Evolutionary conservation across 768 basidiomycete species (phyloP), one percentile per base, ranked within the genome.

Genomic region (Sistotremastrum niveocremeum): DNA sequence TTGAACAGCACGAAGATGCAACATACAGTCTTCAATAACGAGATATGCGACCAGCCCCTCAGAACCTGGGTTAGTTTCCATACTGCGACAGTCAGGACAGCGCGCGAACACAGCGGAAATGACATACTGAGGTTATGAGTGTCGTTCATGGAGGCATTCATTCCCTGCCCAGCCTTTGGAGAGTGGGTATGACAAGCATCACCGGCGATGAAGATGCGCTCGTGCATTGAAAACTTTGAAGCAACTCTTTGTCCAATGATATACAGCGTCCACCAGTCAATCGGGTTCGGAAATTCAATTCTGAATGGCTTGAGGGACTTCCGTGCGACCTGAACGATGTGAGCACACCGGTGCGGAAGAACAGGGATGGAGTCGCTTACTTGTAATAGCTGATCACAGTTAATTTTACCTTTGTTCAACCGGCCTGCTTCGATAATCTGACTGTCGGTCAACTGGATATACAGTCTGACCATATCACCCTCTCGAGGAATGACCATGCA

Each of bases 401-500:
- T 70, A 47, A 75, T 60, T 46, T 65, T 67, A 12, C 54, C 62
- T 54, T 73, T 80, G 56, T 78, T 78, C 0, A 78, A 60, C 44
- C 77, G 66, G 44, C 74, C 74, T 29, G 44, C 58, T 50, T 69
- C 54, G 47, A 75, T 68, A 32, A 73, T 49, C 42, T 72, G 70
- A 37, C 57, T 60, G 29, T 72, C 72, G 4, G 69, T 70, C 11
- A 86, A 62, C 53, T 86, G 84, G 37, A 82, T 72, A 57, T 86
- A 87, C 3, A 86, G 53, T 41, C 84, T 71, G 28, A 84, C 72
- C 52, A 71, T 73, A 58, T 80, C 79, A 1, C 64, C 73, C 55
- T 83, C 79, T 34, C 84, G 71, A 0, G 84, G 84, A 43, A 88
- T 83, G 39, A 83, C 56, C 76, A 86, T 79, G 47, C 79, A 76